These are phyloP conservation scores for Adenanthera pavonina DNA, from an alignment of 306 rosid species.

Conservation along the genomic window DNA sequence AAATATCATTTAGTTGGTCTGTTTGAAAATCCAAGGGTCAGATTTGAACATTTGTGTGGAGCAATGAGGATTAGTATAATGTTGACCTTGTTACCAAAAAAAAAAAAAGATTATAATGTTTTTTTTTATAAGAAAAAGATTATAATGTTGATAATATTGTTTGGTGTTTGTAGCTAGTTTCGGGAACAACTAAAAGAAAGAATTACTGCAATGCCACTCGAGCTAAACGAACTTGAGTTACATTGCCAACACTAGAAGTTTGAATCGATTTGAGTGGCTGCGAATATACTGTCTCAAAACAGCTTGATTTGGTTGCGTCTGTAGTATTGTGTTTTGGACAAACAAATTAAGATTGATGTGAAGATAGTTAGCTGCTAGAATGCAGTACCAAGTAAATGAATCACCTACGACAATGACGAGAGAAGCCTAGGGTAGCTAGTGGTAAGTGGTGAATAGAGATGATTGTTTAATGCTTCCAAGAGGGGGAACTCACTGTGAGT, in stretches of 20 bases:
- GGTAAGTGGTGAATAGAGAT: not conserved
- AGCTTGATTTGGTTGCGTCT: not conserved
- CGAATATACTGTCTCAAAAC: not conserved
- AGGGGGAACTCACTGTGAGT: not conserved
- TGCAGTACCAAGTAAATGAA: not conserved
- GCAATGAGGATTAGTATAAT: too few species aligned
- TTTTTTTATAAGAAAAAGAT: too few species aligned
- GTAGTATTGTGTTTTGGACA: too few species aligned
- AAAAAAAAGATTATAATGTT: too few species aligned
- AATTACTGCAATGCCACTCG: too few species aligned
- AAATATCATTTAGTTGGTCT: not conserved
- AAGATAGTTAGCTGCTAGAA: too few species aligned
- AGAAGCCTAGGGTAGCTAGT: not conserved
- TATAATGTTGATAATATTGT: not conserved
- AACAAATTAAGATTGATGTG: too few species aligned
- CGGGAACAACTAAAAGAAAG: not conserved
- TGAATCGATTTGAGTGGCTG: not conserved
- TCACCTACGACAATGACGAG: not conserved
- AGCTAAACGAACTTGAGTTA: not conserved
- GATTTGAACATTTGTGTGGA: not conserved
- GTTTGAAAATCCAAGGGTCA: not conserved
- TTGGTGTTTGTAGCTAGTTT: not conserved
- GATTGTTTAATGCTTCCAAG: not conserved
- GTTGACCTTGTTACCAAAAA: too few species aligned
- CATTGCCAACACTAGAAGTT: not conserved